Base-by-base conservation (phyloP, 139 green algal genomes). In the Nannochloris sp. region DNA sequence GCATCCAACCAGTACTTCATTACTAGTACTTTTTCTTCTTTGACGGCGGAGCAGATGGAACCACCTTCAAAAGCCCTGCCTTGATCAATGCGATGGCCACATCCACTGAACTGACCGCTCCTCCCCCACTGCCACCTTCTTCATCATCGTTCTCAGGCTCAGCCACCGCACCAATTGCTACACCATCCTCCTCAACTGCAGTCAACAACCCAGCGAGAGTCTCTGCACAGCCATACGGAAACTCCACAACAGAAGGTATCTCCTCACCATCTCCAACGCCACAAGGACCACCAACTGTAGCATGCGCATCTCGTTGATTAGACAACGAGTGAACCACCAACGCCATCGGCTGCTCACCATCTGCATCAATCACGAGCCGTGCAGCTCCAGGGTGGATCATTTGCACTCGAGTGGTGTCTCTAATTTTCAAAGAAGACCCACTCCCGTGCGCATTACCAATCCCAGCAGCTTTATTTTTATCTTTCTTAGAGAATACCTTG, bases 321-420 rank as follows among this genome's bases (percentile, higher is more conserved):
- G 47, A 56, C 36, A 80, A 30, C 54, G 67, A 76, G 47, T 82
- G 69, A 62, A 80, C 67, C 53, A 82, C 46, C 37, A 72, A 32
- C 8, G 61, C 60, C 4, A 54, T 47, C 2, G 46, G 45, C 34
- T 54, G 57, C 1, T 57, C 27, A 3, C 34, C 39, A 2, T 73
- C 71, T 3, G 54, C 60, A 32, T 76, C 64, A 4, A 80, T 58
- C 4, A 75, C 60, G 45, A 82, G 19, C 7, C 61, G 34, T 1
- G 75, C 75, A 19, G 70, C 64, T 32, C 55, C 48, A 1, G 37
- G 65, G 45, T 35, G 23, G 27, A 55, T 27, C 37, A 78, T 44
- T 10, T 8, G 29, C 58, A 71, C 58, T 19, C 25, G 33, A n/a
- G 38, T 69, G 27, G 6, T 27, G 5, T 3, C 32, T 29, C 12